A percentile compares a stretch with the other conserved stretches of the same genome.
Conservation (phyloP, 805 yeast genomes). For the Danielia oregonensis region DNA sequence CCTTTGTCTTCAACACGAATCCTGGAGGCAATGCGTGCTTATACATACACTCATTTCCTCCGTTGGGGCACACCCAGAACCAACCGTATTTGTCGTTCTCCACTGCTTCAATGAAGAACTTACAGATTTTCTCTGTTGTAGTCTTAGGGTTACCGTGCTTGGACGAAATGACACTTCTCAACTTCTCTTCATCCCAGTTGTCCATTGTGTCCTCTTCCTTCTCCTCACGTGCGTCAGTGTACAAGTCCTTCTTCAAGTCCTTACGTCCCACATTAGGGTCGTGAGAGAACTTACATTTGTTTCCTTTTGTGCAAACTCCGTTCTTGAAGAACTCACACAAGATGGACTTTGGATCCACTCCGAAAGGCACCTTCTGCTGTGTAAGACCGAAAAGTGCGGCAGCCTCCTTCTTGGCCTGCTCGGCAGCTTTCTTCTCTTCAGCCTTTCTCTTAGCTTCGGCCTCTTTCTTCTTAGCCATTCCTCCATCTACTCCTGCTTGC, state of each 20-base stretch:
- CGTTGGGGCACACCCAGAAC: constrained; percentile 98
- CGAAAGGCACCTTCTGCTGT: constrained; percentile 86
- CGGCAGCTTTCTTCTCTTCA: constrained; percentile 87
- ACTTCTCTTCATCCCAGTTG: constrained; percentile 94
- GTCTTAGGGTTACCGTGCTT: constrained; percentile 94
- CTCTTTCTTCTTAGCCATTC: constrained; percentile 61
- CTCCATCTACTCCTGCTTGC: constrained; percentile 42
- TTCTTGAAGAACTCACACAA: constrained; percentile 86
- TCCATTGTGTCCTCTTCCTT: constrained; percentile 89
- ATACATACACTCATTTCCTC: constrained; percentile 90
- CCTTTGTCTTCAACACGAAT: constrained; percentile 93
- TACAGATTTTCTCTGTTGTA: constrained; percentile 93
- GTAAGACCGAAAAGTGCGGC: constrained; percentile 70
- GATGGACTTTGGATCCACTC: constrained; percentile 95
- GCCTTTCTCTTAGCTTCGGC: constrained; percentile 66
- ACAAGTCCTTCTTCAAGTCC: constrained; percentile 85
- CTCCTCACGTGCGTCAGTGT: constrained; percentile 77
- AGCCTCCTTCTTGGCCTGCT: constrained; percentile 84
- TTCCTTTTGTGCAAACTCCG: constrained; percentile 80
- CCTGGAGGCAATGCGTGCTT: constrained; percentile 96
- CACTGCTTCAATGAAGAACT: constrained; percentile 91
- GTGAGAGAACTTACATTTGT: constrained; percentile 89
- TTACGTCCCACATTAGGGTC: constrained; percentile 82
- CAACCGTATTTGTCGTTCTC: constrained; percentile 98
- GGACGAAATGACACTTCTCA: constrained; percentile 77